Evolutionary conservation across 202 grass and related monocot genomes (phyloP), one percentile per base, ranked within the genome.

Genomic region (Carex sylvatica): DNA sequence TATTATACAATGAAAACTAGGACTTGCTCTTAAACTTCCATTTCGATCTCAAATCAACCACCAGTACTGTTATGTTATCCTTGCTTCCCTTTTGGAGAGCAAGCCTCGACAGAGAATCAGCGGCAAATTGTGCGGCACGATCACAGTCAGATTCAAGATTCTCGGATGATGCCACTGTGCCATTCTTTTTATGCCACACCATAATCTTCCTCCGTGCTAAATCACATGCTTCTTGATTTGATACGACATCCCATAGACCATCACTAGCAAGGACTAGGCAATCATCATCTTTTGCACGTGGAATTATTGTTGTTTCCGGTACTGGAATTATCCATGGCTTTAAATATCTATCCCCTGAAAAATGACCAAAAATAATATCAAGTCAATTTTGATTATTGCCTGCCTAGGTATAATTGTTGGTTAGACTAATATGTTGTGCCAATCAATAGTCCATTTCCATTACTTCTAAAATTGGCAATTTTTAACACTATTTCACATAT

Each of bases 261-360:
- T 97, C 94, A 38, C 94, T 97, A 2, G 91, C 91, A 65, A 97
- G 85, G 87, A 97, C 72, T 11, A 97, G 91, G 85, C 94, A 97
- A 12, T 97, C 94, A 1, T 94, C 94, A 4, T 90, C 91, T 87
- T 78, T 93, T 35, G 86, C 82, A 6, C 94, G 94, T 1, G 94
- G 70, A 0, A 89, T 80, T 16, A 94, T 38, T 11, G 85, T 92
- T 31, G 91, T 84, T 83, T 97, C 94, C 5, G 94, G 94, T 58
- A 90, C 91, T 5, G 94, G 88, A 72, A 97, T 97, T 80, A 97
- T 88, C 42, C 90, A 97, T 28, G 94, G 94, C 63, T 97, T 94
- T 76, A 97, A 72, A 88, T 97, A 97, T 78, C 83, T 85, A 30
- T 97, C 94, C 14, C 94, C 94, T 97, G 85, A 81, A 94, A 94